phyloP scores from a whole-genome alignment of 805 yeast genomes.

The Henningerozyma blattae region DNA sequence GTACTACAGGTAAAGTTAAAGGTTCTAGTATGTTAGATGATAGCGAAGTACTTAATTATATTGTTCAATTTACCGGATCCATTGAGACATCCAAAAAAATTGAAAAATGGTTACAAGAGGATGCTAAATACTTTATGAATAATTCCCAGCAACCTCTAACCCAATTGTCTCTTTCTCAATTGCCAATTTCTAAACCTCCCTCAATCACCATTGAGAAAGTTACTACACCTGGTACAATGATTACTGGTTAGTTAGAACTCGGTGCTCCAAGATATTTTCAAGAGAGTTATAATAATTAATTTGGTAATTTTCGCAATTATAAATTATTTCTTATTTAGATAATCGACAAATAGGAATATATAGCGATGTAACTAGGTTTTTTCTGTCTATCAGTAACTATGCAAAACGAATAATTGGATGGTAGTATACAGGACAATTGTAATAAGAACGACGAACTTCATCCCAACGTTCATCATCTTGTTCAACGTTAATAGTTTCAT shows the following conservation, averaged over 20 bases:
- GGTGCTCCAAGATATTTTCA: too few species aligned
- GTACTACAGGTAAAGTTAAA: not conserved
- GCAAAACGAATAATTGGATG: conserved; percentile 15
- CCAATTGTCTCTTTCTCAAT: not conserved
- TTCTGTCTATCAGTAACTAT: conserved; percentile 1
- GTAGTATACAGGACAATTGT: conserved; percentile 23
- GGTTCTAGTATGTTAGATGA: not conserved
- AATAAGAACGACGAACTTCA: conserved; percentile 24
- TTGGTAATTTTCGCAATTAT: too few species aligned
- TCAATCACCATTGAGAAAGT: too few species aligned
- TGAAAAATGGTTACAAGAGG: not conserved
- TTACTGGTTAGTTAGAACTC: too few species aligned
- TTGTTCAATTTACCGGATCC: not conserved
- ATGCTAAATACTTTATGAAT: not conserved
- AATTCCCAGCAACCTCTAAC: not conserved
- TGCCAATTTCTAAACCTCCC: not conserved
- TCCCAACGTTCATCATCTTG: conserved; percentile 11
- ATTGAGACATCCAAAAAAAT: not conserved
- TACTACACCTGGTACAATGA: too few species aligned
- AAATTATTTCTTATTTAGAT: too few species aligned
- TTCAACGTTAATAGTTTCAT: conserved; percentile 14
- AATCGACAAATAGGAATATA: too few species aligned
- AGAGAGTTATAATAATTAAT: too few species aligned
- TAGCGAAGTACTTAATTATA: not conserved
- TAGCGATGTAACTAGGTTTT: not conserved